Evolutionary conservation across 768 basidiomycete genomes (phyloP), one percentile per base, ranked within the genome.

Genomic region (Crepidotus variabilis): DNA sequence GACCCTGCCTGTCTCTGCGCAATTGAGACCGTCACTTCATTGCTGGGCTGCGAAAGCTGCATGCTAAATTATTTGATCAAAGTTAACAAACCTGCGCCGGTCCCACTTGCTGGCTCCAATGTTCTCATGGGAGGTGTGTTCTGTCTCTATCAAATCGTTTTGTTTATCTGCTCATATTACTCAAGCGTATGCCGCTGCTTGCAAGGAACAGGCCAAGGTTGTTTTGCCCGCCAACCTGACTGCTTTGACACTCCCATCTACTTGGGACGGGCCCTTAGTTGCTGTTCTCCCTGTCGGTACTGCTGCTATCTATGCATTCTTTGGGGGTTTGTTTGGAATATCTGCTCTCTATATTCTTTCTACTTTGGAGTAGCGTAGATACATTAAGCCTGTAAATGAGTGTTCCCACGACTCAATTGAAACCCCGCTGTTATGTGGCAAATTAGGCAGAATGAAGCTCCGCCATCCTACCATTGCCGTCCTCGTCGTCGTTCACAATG

Each of bases 41-140:
- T 91, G 54, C 69, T 75, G 1, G 50, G 63, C 33, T 88, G 88
- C 70, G 79, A 91, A 67, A 82, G 85, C 63, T 91, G 88, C 74
- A 79, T 87, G 77, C 84, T 87, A 64, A 66, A 69, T 43, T 71
- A 72, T 55, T 70, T 89, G 23, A 78, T 92, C 60, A 63, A 64
- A 8, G 69, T 70, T 34, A 85, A 85, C 64, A 65, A 74, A 54
- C 74, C 67, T 21, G 69, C 75, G 55, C 75, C 79, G 9, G 82
- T 87, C 66, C 70, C 74, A 50, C 74, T 76, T 14, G 81, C 80
- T 3, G 89, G 88, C 8, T 85, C 84, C n/a, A 76, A 77, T 50
- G 66, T 77, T 14, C 74, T 85, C n/a, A 69, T 90, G 43, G 67
- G 64, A 36, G 84, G 89, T 87, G 57, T 54, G 78, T 66, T 23